Evolutionary conservation across 805 yeast species (phyloP).

Genomic region (Suhomyces prunicola): DNA sequence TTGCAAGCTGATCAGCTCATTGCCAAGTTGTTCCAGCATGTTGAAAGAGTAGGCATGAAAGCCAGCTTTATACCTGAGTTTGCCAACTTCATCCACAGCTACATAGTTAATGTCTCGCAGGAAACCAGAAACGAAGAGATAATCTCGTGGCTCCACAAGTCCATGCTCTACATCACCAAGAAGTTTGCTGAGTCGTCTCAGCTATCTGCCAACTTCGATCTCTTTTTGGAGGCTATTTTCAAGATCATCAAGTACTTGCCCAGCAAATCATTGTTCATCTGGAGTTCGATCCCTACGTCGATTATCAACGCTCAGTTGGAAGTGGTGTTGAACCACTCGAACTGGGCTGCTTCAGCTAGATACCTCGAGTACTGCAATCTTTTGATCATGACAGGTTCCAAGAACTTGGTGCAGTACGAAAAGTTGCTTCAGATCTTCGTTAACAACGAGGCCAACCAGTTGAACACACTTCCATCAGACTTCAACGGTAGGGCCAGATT

Average conservation of each 20-base stretch:
- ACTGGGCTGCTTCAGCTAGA: slow-evolving; percentile 43
- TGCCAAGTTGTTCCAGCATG: slow-evolving; percentile 10
- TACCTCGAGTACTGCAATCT: slow-evolving; percentile 47
- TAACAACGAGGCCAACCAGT: slow-evolving; percentile 45
- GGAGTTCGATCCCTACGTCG: slow-evolving; percentile 42
- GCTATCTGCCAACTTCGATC: slow-evolving; percentile 27
- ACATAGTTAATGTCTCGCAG: slow-evolving; percentile 19
- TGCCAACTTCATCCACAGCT: slow-evolving; percentile 25
- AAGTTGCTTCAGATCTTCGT: slow-evolving; percentile 63
- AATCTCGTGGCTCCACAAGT: slow-evolving; percentile 54
- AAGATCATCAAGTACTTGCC: slow-evolving; percentile 12
- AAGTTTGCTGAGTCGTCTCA: slow-evolving; percentile 50
- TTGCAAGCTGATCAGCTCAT: slow-evolving; percentile 8
- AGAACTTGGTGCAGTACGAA: slow-evolving; percentile 37
- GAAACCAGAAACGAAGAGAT: slow-evolving; percentile 19
- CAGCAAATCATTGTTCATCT: slow-evolving; percentile 12
- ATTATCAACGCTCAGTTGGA: slow-evolving; percentile 65
- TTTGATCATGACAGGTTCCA: slow-evolving; percentile 34
- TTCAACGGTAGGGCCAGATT: slow-evolving; percentile 28
- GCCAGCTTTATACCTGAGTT: slow-evolving; percentile 25
- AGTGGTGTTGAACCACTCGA: slow-evolving; percentile 44
- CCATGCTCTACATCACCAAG: slow-evolving; percentile 60
- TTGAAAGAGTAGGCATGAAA: slow-evolving; percentile 24
- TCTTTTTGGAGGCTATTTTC: slow-evolving; percentile 24
- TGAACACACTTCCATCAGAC: slow-evolving; percentile 23